Base-by-base conservation (phyloP, 2,329 filamentous ascomycete species). In the Aschersonia sp. region DNA sequence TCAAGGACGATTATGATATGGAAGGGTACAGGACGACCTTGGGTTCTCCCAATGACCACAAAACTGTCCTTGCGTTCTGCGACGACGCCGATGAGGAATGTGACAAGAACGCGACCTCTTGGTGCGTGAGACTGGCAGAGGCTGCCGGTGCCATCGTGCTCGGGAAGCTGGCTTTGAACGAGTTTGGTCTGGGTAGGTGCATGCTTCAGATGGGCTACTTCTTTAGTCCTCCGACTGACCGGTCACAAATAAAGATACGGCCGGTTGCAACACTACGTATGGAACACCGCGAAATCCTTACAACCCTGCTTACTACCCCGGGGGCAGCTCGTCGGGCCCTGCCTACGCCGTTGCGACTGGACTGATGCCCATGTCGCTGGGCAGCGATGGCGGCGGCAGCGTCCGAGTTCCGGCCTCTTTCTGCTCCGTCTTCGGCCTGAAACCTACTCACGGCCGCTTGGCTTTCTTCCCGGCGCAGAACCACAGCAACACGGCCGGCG, bases 1-100 rank as follows among this genome's bases (percentile, higher is more conserved):
- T 92, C 55, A 94, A 94, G 65, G 87, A 92, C 58, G 87, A 94
- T 58, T 73, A 81, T n/a, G 73, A 84, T 53, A 68, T 88, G 33
- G 71, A 77, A 52, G 85, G 84, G 11, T 89, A 87, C 59, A 73
- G 76, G 46, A 76, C 73, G 52, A 81, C 78, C 47, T 65, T 76
- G 44, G 87, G 84, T 6, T 79, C 77, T 30, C 79, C 81, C 56
- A 73, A 68, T 51, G 68, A 79, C 44, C 71, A 83, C 53, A 73
- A 75, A 49, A 74, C 69, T 2, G 57, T 69, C 40, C 61, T 66
- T 5, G 69, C 63, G 54, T 76, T 72, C 74, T 29, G 43, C 29
- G 43, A 42, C n/a, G 41, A 42, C n/a, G 9, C n/a, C 7, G 41
- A 42, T 10, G 9, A 42, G 41, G 12, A 14, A 44, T 72, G 54